phyloP scores from a whole-genome alignment of 78 protist species.

The Blattamonas nauphoetae region DNA sequence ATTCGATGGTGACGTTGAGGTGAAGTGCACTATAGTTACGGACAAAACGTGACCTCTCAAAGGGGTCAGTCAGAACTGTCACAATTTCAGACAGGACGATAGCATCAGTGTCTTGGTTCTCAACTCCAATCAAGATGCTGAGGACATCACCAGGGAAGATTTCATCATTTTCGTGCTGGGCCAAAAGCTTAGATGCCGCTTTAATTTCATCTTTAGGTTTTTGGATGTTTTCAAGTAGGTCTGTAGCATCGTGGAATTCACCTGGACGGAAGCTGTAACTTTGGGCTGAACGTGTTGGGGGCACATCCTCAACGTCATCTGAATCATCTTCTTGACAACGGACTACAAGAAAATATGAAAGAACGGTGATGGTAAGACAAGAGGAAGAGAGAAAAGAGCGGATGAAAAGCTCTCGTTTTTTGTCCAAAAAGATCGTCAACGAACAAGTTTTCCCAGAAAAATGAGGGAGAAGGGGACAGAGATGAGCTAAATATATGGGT shows the following conservation, averaged over 20 bases:
- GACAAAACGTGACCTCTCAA: not conserved
- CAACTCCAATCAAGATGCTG: not conserved
- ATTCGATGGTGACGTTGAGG: not conserved
- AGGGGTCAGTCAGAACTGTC: not conserved
- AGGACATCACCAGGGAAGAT: not conserved
- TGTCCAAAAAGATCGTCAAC: too few species aligned
- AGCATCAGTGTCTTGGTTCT: not conserved
- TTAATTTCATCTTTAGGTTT: not conserved
- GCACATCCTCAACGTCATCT: too few species aligned
- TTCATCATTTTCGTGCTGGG: not conserved
- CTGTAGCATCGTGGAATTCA: not conserved
- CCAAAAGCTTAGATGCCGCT: not conserved
- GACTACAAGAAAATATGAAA: too few species aligned
- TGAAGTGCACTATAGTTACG: not conserved
- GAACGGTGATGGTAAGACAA: too few species aligned
- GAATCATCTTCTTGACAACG: too few species aligned
- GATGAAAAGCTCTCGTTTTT: too few species aligned
- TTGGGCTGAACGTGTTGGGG: too few species aligned
- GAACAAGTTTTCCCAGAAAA: too few species aligned
- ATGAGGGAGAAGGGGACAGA: too few species aligned
- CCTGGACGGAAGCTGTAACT: too few species aligned
- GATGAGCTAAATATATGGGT: too few species aligned
- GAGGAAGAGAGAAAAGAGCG: too few species aligned
- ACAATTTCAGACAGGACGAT: not conserved
- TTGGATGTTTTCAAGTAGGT: not conserved